Evolutionary conservation across 495 filamentous ascomycete genomes (phyloP).

Genomic region (Pseudoneurospora amorphoporcata): DNA sequence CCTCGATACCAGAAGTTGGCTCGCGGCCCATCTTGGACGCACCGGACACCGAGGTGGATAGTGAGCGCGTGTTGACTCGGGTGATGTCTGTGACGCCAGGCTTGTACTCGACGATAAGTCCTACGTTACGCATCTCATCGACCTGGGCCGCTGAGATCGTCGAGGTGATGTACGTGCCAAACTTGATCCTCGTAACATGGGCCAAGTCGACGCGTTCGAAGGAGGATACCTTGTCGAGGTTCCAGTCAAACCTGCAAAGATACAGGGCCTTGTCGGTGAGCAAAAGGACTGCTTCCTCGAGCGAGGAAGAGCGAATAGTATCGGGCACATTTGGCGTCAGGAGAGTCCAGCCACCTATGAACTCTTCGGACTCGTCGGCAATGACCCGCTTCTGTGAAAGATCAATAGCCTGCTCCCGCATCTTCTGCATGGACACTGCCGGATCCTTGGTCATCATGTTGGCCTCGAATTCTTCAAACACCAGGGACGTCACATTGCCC

Average conservation of each 20-base stretch:
- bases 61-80: conserved; percentile 72
- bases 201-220: conserved; percentile 80
- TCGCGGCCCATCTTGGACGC: conserved; percentile 9
- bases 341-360: conserved; percentile 78
- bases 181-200: conserved; percentile 56
- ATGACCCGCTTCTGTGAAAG: conserved; percentile 74
- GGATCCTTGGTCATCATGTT: conserved; percentile 83
- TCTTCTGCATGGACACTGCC: conserved; percentile 68
- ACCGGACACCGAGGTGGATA: conserved; percentile 46
- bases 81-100: conserved; percentile 55
- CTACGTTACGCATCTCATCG: conserved; percentile 71
- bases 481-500: conserved; percentile 68
- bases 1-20: conserved; percentile 1
- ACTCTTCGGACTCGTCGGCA: conserved; percentile 69
- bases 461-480: conserved; percentile 86
- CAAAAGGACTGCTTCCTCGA: conserved; percentile 78
- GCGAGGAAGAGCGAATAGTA: conserved; percentile 55
- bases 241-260: conserved; percentile 83
- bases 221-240: conserved; percentile 77
- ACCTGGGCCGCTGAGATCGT: conserved; percentile 63
- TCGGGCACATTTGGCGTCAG: conserved; percentile 46
- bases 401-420: conserved; percentile 84
- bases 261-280: conserved; percentile 80
- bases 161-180: conserved; percentile 82
- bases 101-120: conserved; percentile 67